Evolutionary conservation across 2,329 filamentous ascomycete species (phyloP), one percentile per base, ranked within the genome.

Genomic region (Diaporthe nobilis): DNA sequence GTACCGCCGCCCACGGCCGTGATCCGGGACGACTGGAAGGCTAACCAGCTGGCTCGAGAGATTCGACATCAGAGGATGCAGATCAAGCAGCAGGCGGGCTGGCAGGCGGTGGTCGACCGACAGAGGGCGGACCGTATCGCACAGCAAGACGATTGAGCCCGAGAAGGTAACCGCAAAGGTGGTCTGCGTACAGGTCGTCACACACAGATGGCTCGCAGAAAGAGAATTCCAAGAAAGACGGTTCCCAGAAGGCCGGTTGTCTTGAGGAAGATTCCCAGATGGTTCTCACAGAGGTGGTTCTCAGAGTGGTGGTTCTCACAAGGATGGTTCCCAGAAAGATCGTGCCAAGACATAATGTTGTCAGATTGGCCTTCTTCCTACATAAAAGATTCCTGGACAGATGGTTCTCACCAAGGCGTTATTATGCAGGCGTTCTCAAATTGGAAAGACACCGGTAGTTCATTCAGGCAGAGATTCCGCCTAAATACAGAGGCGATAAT

Each of bases 21-120:
- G 1, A 13, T 9, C 0, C 28, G 3, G 28, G 5, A 2, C 1
- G 12, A 2, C 20, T 37, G 28, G 44, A 17, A 2, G 20, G 4
- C 3, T 5, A 0, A 1, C 8, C 4, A 3, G 10, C 28, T 67
- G 13, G 44, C 28, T 8, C 0, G 2, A 7, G 12, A 37, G 2
- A 9, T 67, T 13, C 9, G 17, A 7, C 15, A 8, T 6, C 2
- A 6, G 7, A 65, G 39, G 25, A 0, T 13, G 13, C 51, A 31
- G 55, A 34, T 58, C 17, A 58, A 4, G 28, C 34, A 39, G n/a
- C 13, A 31, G 42, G 15, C 39, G 4, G 39, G 39, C 2, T 65
- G 60, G 39, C 15, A 31, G 25, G 25, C 25, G 3, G 15, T 31
- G 17, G 60, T 47, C 4, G 25, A 31, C 1, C n/a, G 10, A 6